Base-by-base conservation (phyloP, 1,284 basidiomycete species). In the Fomitopsis betulina region DNA sequence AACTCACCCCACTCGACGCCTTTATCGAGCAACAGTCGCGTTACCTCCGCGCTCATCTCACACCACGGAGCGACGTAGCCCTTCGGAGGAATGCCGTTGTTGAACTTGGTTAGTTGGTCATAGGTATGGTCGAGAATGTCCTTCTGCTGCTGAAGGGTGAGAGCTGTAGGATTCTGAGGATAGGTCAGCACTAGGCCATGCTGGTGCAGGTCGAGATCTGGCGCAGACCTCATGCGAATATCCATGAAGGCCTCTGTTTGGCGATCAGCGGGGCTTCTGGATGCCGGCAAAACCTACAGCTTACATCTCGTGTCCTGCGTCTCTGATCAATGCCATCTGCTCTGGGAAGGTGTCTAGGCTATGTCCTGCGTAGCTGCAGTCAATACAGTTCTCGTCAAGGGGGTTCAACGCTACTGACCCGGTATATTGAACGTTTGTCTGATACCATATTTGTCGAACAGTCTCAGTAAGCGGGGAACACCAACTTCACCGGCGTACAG, bases 61-160 rank as follows among this genome's bases (percentile, higher is more conserved):
- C 89, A 93, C 87, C 88, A 92, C 0, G 89, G 87, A 9, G 88
- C 87, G 37, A 91, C 86, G 57, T 77, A 77, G 15, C 85, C 84
- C 67, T 83, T 82, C 0, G 89, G 89, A 17, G 86, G 78, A 25
- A 83, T 74, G n/a, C 83, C 84, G 57, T 84, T 76, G 67, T 85
- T 87, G 69, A 93, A 91, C 6, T 81, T 75, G 4, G 88, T 90
- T 54, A 92, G 73, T 33, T 87, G 76, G 15, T 82, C 73, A 70
- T 80, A 81, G 0, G 89, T 91, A 65, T 87, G 77, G 57, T 89
- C 82, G 40, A 92, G 74, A 55, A 92, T 85, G 61, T 88, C 88
- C 52, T 79, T 79, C 67, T 92, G 89, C 66, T 93, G 89, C 61
- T 87, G 75, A 1, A 84, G 62, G 0, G 77, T 79, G 80, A 92